Conservation (phyloP, 805 yeast species). For the Candida saitoana region DNA sequence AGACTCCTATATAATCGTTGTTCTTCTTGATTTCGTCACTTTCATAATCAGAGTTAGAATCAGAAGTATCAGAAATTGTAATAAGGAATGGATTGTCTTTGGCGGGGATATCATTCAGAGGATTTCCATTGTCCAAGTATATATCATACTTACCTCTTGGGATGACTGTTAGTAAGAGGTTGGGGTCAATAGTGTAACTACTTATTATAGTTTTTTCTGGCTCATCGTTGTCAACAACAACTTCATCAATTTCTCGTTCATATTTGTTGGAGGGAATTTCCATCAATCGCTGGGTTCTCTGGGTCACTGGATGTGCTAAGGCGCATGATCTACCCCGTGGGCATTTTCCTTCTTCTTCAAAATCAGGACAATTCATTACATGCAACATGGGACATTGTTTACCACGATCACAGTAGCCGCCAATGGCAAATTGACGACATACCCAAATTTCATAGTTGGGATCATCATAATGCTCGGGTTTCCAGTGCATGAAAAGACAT, state of each 20-base stretch:
- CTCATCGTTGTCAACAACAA: slow-evolving; percentile 8
- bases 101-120: background rate
- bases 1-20: slow-evolving; percentile 20
- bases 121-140: slow-evolving; percentile 18
- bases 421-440: slow-evolving; percentile 65
- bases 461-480: slow-evolving; percentile 48
- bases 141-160: slow-evolving; percentile 20
- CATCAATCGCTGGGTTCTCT: slow-evolving; percentile 24
- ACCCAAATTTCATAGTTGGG: slow-evolving; percentile 36
- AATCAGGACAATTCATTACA: slow-evolving; percentile 65
- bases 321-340: slow-evolving; percentile 48
- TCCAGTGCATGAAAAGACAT: slow-evolving; percentile 48
- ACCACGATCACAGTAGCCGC: slow-evolving; percentile 68
- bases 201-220: slow-evolving; percentile 15
- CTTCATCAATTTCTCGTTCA: slow-evolving; percentile 14
- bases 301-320: slow-evolving; percentile 44
- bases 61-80: slow-evolving; percentile 10
- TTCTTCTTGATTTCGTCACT: slow-evolving; percentile 21
- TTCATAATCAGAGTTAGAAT: slow-evolving; percentile 8
- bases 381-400: slow-evolving; percentile 54
- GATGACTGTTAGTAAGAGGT: slow-evolving; percentile 15
- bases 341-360: slow-evolving; percentile 58
- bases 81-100: slow-evolving; percentile 13
- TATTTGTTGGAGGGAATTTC: slow-evolving; percentile 12
- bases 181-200: slow-evolving; percentile 34